These are phyloP conservation scores for Aspergillus floridensis DNA, from an alignment of 2,329 filamentous ascomycete genomes.

Conservation along the genomic window DNA sequence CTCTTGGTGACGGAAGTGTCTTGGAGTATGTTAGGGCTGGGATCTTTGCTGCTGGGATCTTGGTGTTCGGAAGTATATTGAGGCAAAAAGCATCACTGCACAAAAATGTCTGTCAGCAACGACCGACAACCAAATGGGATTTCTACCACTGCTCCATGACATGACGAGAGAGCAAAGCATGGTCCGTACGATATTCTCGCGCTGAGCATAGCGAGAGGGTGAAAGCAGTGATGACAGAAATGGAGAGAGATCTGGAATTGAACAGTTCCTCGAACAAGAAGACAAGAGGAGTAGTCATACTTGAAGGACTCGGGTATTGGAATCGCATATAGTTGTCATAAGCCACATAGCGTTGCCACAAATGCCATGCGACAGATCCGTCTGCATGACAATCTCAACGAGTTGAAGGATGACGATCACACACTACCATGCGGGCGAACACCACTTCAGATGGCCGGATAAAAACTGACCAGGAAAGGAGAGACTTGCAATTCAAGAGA, in stretches of 20 bases:
- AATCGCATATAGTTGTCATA: not conserved
- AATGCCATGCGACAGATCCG: constrained; percentile 17
- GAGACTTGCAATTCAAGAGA: not conserved
- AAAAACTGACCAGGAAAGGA: constrained; percentile 1
- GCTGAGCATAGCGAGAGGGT: not conserved
- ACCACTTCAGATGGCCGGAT: not conserved
- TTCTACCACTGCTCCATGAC: not conserved
- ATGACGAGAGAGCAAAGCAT: not conserved
- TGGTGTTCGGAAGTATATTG: not conserved
- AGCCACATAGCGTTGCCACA: constrained; percentile 14
- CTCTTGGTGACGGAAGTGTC: not conserved
- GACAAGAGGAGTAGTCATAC: constrained; percentile 10
- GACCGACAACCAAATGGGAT: not conserved
- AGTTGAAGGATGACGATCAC: constrained; percentile 8
- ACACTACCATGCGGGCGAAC: not conserved
- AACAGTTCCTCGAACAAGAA: not conserved
- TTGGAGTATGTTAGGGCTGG: not conserved
- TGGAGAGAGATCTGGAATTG: not conserved
- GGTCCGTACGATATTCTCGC: not conserved
- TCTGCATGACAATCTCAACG: constrained; percentile 17
- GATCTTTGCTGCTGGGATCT: not conserved
- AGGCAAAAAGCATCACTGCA: constrained; percentile 1
- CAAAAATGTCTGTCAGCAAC: not conserved
- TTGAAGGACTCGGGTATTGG: not conserved
- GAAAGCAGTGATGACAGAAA: not conserved